These are phyloP conservation scores for Daldinia loculata DNA, from an alignment of 495 filamentous ascomycete species.

Conservation along the genomic window DNA sequence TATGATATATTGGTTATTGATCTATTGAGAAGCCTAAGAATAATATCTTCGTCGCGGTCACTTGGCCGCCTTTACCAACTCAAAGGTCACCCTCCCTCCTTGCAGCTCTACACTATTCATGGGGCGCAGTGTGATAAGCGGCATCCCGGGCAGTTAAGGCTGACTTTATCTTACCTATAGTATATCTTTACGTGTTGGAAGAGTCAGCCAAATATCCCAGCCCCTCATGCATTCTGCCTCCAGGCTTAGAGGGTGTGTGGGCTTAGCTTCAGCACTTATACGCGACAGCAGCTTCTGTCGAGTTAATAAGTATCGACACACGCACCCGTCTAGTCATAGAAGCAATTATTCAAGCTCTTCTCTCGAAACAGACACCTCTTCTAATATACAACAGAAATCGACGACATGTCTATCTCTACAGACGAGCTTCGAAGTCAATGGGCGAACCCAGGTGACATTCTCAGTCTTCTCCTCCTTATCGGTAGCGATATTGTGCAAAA, in stretches of 20 bases:
- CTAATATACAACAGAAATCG: neutral
- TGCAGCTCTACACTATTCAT: too few species aligned
- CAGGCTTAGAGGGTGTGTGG: neutral
- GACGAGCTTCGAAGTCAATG: neutral
- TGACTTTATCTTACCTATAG: neutral
- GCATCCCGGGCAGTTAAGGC: neutral
- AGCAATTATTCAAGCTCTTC: neutral
- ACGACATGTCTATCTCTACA: neutral
- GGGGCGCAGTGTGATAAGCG: too few species aligned
- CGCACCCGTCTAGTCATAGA: neutral
- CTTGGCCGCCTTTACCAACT: too few species aligned
- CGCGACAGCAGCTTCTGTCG: too few species aligned
- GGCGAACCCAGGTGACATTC: neutral
- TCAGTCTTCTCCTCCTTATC: neutral
- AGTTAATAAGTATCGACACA: too few species aligned
- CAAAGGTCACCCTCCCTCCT: too few species aligned
- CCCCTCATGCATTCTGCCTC: neutral
- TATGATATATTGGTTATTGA: too few species aligned
- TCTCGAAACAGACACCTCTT: neutral
- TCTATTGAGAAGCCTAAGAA: too few species aligned
- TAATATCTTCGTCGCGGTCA: too few species aligned
- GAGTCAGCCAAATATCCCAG: neutral
- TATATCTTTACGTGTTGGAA: neutral
- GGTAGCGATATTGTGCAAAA: neutral
- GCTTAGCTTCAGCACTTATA: neutral